Conservation (phyloP, 345 rosid species). For the Citrus inodora region DNA sequence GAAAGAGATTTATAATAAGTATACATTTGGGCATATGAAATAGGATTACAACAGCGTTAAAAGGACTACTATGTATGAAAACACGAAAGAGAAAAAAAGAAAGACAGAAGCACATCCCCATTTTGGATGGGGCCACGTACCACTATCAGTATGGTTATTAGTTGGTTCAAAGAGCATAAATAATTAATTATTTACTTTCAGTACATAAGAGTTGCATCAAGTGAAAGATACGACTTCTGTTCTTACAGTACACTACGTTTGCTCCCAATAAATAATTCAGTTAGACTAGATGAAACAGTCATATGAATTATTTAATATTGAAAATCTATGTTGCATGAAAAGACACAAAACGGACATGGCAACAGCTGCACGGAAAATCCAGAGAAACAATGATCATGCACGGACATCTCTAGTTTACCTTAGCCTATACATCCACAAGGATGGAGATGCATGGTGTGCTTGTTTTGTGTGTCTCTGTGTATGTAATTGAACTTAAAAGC, state of each 20-base stretch:
- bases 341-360: not conserved
- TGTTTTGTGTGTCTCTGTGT: not conserved
- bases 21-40: not conserved
- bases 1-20: not conserved
- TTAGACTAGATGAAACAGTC: not conserved
- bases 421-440: not conserved
- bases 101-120: not conserved
- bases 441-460: not conserved
- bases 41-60: not conserved
- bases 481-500: not conserved
- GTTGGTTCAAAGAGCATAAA: not conserved
- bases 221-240: not conserved
- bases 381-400: not conserved
- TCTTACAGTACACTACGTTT: not conserved
- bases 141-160: not conserved
- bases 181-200: not conserved
- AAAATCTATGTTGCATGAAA: not conserved
- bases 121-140: not conserved
- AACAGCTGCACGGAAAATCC: not conserved
- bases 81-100: not conserved
- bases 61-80: not conserved
- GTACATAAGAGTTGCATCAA: not conserved
- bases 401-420: not conserved
- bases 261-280: not conserved
- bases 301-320: not conserved